phyloP scores from a whole-genome alignment of 306 rosid genomes.

The Glycyrrhiza uralensis region DNA sequence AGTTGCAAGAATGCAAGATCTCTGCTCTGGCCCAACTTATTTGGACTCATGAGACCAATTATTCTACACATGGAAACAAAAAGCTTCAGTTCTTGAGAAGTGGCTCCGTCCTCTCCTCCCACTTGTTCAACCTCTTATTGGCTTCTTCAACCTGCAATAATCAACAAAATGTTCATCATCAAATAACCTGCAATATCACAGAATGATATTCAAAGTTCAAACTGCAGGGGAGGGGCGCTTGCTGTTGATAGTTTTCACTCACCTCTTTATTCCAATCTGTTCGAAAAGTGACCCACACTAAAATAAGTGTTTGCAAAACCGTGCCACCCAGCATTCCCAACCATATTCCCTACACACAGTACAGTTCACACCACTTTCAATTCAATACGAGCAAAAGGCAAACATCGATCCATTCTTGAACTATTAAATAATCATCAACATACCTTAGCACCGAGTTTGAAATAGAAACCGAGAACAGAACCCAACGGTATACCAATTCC shows the following conservation, averaged over 20 bases:
- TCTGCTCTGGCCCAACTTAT: not conserved
- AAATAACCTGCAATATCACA: not conserved
- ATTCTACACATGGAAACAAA: not conserved
- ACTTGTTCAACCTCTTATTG: conserved; percentile 48
- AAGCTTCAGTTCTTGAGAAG: conserved; percentile 24
- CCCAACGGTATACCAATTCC: conserved; percentile 77
- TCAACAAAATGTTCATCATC: not conserved
- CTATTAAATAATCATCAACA: not conserved
- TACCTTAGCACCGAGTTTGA: conserved; percentile 70
- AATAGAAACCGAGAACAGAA: conserved; percentile 67
- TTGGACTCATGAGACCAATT: not conserved
- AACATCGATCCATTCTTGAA: not conserved
- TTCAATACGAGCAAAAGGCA: not conserved
- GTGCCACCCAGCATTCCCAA: conserved; percentile 71
- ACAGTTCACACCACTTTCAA: not conserved
- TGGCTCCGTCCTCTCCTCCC: conserved; percentile 40
- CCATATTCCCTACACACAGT: conserved; percentile 68
- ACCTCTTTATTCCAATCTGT: conserved; percentile 80
- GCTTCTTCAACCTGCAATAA: conserved; percentile 64
- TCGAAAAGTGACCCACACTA: conserved; percentile 58
- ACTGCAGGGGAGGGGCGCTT: not conserved
- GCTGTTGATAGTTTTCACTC: not conserved
- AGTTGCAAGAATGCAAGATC: not conserved
- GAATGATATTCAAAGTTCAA: not conserved
- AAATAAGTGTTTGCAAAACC: conserved; percentile 57